A percentile compares a stretch with the other conserved stretches of the same genome.
These are phyloP conservation scores for Hypoxylon sp. DNA, from an alignment of 2,329 filamentous ascomycete species.

Conservation along the genomic window DNA sequence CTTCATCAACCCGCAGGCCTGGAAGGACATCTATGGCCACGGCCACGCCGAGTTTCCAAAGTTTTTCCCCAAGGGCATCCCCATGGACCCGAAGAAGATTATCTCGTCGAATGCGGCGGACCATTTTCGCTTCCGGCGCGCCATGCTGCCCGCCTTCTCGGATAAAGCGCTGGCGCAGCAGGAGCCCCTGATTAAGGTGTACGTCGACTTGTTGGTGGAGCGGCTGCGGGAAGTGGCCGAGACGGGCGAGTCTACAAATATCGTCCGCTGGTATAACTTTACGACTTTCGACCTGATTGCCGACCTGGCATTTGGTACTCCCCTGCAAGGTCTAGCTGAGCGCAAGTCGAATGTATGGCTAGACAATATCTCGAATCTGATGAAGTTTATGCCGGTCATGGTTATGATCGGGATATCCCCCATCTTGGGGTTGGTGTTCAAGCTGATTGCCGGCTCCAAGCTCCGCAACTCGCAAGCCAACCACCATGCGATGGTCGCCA, in stretches of 20 bases:
- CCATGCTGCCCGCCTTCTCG: constrained; percentile 63
- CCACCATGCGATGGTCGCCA: constrained; percentile 43
- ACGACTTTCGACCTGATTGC: constrained; percentile 48
- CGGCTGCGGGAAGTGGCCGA: constrained; percentile 44
- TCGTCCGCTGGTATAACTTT: constrained; percentile 54
- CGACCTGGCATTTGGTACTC: constrained; percentile 45
- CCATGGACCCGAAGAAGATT: constrained; percentile 45
- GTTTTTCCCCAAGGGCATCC: constrained; percentile 42
- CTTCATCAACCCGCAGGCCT: constrained; percentile 53
- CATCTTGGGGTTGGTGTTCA: constrained; percentile 29
- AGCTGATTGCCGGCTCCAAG: constrained; percentile 42
- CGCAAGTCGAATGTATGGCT: constrained; percentile 51
- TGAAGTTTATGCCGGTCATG: constrained; percentile 43
- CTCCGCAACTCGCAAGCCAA: constrained; percentile 47
- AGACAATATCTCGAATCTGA: constrained; percentile 44
- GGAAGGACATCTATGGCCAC: constrained; percentile 57
- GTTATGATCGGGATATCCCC: constrained; percentile 40
- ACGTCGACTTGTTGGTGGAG: constrained; percentile 49
- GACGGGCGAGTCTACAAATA: constrained; percentile 41
- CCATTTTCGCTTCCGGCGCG: constrained; percentile 64
- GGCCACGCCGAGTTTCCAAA: constrained; percentile 48
- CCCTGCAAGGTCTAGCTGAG: constrained; percentile 52
- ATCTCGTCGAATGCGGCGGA: constrained; percentile 42
- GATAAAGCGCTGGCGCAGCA: constrained; percentile 51
- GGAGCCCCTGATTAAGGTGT: constrained; percentile 51